Conservation (phyloP, 306 rosid genomes). For the Vigna hirtella region DNA sequence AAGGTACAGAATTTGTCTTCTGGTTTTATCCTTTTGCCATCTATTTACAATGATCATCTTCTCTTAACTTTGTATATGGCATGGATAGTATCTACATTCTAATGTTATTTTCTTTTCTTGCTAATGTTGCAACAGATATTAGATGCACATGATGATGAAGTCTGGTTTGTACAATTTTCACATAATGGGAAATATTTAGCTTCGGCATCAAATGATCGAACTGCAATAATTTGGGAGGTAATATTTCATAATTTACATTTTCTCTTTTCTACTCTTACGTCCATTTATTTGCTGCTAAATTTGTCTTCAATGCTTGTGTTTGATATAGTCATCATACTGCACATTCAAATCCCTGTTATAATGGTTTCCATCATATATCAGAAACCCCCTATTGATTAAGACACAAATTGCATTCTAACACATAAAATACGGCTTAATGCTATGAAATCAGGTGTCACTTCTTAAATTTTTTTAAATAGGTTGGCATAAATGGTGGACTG, state of each 20-base stretch:
- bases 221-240: constrained; percentile 99
- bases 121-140: constrained; percentile 60
- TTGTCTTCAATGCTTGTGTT: constrained; percentile 20
- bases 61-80: constrained; percentile 32
- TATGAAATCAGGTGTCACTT: constrained; percentile 8
- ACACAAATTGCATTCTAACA: constrained; percentile 29
- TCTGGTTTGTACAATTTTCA: constrained; percentile 95
- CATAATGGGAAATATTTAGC: constrained; percentile 91
- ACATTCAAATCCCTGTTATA: constrained; percentile 12
- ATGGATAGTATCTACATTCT: constrained; percentile 30
- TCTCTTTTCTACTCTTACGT: constrained; percentile 9
- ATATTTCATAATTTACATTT: constrained; percentile 31
- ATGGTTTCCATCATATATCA: constrained; percentile 18
- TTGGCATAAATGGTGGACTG: constrained; percentile 62
- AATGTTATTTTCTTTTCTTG: constrained; percentile 40
- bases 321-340: constrained; percentile 33
- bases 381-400: not conserved
- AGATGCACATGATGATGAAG: constrained; percentile 84
- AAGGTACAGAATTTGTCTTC: constrained; percentile 18
- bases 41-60: constrained; percentile 3
- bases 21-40: constrained; percentile 30
- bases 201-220: constrained; percentile 85
- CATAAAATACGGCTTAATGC: not conserved
- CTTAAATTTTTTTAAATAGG: constrained; percentile 52
- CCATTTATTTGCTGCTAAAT: not conserved